These are phyloP conservation scores for Annulohypoxylon nitens DNA, from an alignment of 495 filamentous ascomycete species.

Conservation along the genomic window DNA sequence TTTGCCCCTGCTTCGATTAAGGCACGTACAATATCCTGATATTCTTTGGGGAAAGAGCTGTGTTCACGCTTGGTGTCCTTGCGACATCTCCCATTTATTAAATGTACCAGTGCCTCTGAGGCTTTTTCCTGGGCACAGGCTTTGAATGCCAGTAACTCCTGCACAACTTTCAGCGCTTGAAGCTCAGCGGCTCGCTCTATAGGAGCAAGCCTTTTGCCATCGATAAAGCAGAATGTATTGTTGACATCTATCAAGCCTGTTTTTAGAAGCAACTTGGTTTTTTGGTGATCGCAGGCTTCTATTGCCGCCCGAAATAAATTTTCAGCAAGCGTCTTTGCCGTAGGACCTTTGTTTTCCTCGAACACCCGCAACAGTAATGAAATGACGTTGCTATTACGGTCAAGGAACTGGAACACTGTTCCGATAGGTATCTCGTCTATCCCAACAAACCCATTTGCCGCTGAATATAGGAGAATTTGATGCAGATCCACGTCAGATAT, in stretches of 20 bases:
- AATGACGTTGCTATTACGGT: conserved; percentile 8
- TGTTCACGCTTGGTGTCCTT: not conserved
- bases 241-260: conserved; percentile 21
- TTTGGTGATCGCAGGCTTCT: conserved; percentile 25
- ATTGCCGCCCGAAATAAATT: conserved; percentile 38
- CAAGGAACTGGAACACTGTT: conserved; percentile 4
- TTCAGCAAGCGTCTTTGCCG: conserved; percentile 30
- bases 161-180: conserved; percentile 16
- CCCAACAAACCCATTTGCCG: conserved; percentile 32
- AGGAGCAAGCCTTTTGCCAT: conserved; percentile 5
- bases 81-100: not conserved
- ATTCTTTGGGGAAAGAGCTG: not conserved
- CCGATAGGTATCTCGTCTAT: conserved; percentile 15
- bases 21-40: conserved; percentile 14
- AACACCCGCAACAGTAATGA: conserved; percentile 15
- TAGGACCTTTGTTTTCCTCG: not conserved
- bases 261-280: conserved; percentile 14
- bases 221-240: conserved; percentile 13
- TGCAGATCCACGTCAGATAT: conserved; percentile 16
- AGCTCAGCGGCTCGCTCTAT: conserved; percentile 28
- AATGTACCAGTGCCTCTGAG: not conserved
- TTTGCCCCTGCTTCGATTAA: conserved; percentile 19
- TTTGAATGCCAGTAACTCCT: conserved; percentile 21
- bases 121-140: not conserved
- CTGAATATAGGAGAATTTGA: conserved; percentile 28